These are phyloP conservation scores for Funneliformis geosporum DNA, from an alignment of 192 early-diverging fungal genomes.

Conservation along the genomic window DNA sequence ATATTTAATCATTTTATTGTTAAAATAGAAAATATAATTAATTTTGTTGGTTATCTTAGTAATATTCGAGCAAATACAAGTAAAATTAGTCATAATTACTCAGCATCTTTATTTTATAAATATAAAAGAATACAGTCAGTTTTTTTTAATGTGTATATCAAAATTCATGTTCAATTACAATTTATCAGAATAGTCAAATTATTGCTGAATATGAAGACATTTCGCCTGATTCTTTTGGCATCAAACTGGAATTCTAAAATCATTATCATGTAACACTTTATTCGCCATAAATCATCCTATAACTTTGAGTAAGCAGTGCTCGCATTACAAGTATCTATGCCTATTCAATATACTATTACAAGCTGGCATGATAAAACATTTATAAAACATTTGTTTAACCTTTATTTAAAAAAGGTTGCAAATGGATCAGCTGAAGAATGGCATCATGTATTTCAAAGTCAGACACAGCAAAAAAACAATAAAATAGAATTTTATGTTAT, in stretches of 20 bases:
- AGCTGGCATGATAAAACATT: neutral
- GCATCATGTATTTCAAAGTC: neutral
- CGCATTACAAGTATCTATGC: no score
- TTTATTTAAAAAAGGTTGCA: neutral
- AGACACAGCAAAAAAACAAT: neutral
- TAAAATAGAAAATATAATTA: neutral
- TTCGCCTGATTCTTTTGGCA: no score
- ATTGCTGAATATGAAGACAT: no score
- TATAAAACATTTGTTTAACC: neutral
- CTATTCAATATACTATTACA: neutral
- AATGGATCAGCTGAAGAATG: neutral
- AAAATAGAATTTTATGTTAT: neutral
- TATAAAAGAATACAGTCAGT: no score
- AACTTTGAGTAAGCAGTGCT: no score
- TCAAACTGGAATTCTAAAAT: no score
- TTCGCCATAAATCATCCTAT: neutral
- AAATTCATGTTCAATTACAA: neutral
- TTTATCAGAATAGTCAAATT: no score
- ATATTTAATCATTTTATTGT: neutral
- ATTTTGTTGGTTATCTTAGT: neutral
- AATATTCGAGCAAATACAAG: no score
- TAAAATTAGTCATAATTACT: no score
- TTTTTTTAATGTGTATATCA: neutral
- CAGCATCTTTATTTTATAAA: no score
- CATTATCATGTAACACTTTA: no score